phyloP scores from a whole-genome alignment of 1,284 basidiomycete genomes.

The Apiotrichum gracile region DNA sequence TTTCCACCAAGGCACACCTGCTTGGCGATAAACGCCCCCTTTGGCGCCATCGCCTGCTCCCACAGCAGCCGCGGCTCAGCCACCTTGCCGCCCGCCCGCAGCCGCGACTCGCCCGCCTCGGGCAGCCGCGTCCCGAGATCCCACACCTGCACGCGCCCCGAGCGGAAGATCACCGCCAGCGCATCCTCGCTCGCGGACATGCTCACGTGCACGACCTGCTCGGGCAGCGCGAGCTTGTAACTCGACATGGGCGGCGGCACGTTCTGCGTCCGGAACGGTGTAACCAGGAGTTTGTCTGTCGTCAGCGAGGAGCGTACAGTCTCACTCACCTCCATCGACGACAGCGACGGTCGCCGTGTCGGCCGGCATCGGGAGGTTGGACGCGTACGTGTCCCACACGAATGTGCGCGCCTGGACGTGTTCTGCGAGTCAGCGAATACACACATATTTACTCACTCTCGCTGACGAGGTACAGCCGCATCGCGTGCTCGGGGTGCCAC shows the following conservation, averaged over 20 bases:
- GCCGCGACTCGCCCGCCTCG: slow-evolving; percentile 44
- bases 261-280: slow-evolving; percentile 88
- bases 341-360: slow-evolving; percentile 85
- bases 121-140: slow-evolving; percentile 57
- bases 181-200: slow-evolving; percentile 59
- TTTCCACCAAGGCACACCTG: slow-evolving; percentile 30
- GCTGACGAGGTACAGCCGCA: slow-evolving; percentile 65
- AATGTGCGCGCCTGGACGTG: slow-evolving; percentile 61
- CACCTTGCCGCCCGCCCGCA: slow-evolving; percentile 57
- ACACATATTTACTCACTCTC: slow-evolving; percentile 50
- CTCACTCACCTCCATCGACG: slow-evolving; percentile 72
- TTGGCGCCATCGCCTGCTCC: slow-evolving; percentile 39
- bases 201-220: slow-evolving; percentile 60
- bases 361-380: slow-evolving; percentile 58
- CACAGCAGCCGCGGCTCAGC: slow-evolving; percentile 56
- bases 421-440: slow-evolving; percentile 26
- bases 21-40: slow-evolving; percentile 20
- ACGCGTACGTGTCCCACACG: slow-evolving; percentile 68
- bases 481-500: slow-evolving; percentile 83
- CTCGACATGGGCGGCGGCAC: slow-evolving; percentile 94
- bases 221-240: slow-evolving; percentile 55
- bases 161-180: slow-evolving; percentile 59
- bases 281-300: slow-evolving; percentile 69
- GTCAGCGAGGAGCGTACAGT: neutral
- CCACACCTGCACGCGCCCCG: slow-evolving; percentile 58